phyloP scores from a whole-genome alignment of 2,329 filamentous ascomycete genomes.

The Aspergillus pseudonomiae region DNA sequence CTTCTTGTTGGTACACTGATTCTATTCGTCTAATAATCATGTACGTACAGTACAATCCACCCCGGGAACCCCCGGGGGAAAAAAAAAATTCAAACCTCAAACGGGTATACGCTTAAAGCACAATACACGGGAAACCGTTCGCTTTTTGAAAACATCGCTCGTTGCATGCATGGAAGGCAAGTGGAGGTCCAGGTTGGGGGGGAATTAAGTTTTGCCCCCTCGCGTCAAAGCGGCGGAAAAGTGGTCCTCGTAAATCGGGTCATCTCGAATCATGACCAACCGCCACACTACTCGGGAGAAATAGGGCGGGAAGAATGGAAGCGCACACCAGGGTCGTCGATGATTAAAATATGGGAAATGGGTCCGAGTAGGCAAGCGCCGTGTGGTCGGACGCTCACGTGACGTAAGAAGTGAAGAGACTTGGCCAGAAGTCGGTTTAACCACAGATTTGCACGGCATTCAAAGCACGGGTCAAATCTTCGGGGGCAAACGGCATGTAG shows the following conservation, averaged over 20 bases:
- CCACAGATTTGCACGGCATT: constrained; percentile 38
- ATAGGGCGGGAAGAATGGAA: constrained; percentile 6
- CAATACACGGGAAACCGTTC: constrained; percentile 21
- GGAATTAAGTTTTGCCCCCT: constrained; percentile 11
- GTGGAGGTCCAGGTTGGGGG: not conserved
- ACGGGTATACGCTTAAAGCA: constrained; percentile 37
- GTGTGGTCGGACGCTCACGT: constrained; percentile 2
- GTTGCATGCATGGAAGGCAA: constrained; percentile 15
- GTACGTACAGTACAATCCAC: constrained; percentile 8
- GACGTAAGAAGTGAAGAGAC: constrained; percentile 9
- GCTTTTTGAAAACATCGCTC: constrained; percentile 16
- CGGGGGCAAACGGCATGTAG: constrained; percentile 36
- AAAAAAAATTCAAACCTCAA: constrained; percentile 9
- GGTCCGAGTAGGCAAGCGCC: not conserved
- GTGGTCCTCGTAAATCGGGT: constrained; percentile 3
- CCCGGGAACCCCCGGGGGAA: not conserved
- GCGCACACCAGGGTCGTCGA: constrained; percentile 13
- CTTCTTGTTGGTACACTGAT: not conserved
- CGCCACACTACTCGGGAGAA: constrained; percentile 1
- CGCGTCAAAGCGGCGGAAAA: constrained; percentile 4
- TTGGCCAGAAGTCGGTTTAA: constrained; percentile 18
- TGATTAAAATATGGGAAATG: constrained; percentile 5
- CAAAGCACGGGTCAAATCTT: constrained; percentile 42
- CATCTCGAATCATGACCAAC: not conserved
- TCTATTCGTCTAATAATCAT: constrained; percentile 6